Conservation (phyloP, 2,329 filamentous ascomycete species). For the Pseudogymnoascus sp. region DNA sequence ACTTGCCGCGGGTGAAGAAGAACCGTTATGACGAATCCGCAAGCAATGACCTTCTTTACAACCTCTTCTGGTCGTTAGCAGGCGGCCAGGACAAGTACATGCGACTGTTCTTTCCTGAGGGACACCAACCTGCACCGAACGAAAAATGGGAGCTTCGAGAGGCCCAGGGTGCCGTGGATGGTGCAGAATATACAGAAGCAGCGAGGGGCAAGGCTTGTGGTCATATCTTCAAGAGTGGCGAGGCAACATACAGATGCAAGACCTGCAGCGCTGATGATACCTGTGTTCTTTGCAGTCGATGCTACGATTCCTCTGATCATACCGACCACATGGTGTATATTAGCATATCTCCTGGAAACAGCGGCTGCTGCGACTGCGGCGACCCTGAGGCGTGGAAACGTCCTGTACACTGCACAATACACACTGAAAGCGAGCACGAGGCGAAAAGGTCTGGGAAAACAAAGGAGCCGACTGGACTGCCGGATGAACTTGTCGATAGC, state of each 20-base stretch:
- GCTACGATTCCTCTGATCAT: constrained; percentile 93
- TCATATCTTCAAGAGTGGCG: constrained; percentile 91
- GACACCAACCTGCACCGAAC: constrained; percentile 46
- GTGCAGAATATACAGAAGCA: constrained; percentile 87
- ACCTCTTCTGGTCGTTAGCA: constrained; percentile 81
- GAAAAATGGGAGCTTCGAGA: constrained; percentile 68
- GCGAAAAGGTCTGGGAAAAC: constrained; percentile 48
- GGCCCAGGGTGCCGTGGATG: constrained; percentile 86
- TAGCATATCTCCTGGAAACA: constrained; percentile 79
- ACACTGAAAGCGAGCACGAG: constrained; percentile 53
- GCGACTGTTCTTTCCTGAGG: constrained; percentile 72
- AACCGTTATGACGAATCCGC: constrained; percentile 71
- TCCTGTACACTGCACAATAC: constrained; percentile 87
- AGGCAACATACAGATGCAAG: constrained; percentile 89
- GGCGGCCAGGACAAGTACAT: constrained; percentile 67
- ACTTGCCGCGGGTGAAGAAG: constrained; percentile 63
- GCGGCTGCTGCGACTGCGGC: constrained; percentile 94
- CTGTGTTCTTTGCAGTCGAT: constrained; percentile 86
- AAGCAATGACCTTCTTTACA: constrained; percentile 61
- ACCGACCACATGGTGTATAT: constrained; percentile 88
- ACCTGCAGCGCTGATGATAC: constrained; percentile 94
- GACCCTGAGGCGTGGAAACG: constrained; percentile 89
- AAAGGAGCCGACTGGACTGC: constrained; percentile 50
- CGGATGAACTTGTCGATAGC: constrained; percentile 65
- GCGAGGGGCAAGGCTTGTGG: constrained; percentile 91